phyloP scores from a whole-genome alignment of 1,284 basidiomycete genomes.

The Sphagnurus paluster region DNA sequence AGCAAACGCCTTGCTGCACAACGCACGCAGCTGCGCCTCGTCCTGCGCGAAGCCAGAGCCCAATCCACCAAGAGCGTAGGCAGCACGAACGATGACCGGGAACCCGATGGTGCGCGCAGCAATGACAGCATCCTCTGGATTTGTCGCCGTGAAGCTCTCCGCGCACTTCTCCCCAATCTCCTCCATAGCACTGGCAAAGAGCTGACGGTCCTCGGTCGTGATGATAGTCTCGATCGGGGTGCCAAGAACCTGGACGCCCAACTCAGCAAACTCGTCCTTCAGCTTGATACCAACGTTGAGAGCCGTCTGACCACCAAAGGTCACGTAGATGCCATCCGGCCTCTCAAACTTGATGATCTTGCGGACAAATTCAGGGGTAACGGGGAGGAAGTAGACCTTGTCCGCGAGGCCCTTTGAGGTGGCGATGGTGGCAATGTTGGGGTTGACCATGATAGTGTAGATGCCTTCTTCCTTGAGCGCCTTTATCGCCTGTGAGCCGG shows the following conservation, averaged over 20 bases:
- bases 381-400: constrained; percentile 99
- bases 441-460: constrained; percentile 98
- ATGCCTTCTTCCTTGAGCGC: constrained; percentile 98
- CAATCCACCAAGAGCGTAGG: constrained; percentile 93
- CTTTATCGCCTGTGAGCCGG: constrained; percentile 98
- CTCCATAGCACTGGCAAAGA: constrained; percentile 95
- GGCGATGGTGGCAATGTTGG: constrained; percentile 99
- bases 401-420: constrained; percentile 97
- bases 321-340: constrained; percentile 98
- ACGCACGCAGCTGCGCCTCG: constrained; percentile 81
- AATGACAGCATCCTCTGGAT: constrained; percentile 78
- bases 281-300: constrained; percentile 96
- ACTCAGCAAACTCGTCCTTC: constrained; percentile 89
- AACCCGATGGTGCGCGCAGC: constrained; percentile 93
- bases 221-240: constrained; percentile 98
- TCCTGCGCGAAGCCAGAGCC: constrained; percentile 95
- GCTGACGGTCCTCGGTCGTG: constrained; percentile 94
- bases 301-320: constrained; percentile 98
- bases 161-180: constrained; percentile 96
- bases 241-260: constrained; percentile 93
- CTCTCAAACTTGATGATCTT: constrained; percentile 99
- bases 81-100: constrained; percentile 96
- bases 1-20: constrained; percentile 94
- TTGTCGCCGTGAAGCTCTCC: constrained; percentile 83
- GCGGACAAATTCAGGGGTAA: constrained; percentile 96